A percentile compares a stretch with the other conserved stretches of the same genome.
Conservation (phyloP, 2,329 filamentous ascomycete species). For the Pseudopyrenochaeta lycopersici region DNA sequence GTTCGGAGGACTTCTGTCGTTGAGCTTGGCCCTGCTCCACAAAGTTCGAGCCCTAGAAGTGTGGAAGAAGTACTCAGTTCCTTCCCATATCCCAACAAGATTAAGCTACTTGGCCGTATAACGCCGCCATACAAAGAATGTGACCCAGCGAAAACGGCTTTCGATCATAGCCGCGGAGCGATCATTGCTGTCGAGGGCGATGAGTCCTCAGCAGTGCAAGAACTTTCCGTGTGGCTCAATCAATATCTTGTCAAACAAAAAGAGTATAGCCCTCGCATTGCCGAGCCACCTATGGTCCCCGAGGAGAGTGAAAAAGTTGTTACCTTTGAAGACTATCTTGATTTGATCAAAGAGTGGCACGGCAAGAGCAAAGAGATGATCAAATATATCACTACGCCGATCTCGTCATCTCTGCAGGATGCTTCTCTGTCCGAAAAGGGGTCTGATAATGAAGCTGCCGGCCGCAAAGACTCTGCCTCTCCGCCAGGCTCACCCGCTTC, state of each 20-base stretch:
- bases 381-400: slow-evolving; percentile 58
- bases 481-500: slow-evolving; percentile 11
- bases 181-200: slow-evolving; percentile 86
- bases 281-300: slow-evolving; percentile 57
- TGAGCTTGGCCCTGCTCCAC: slow-evolving; percentile 12
- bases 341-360: slow-evolving; percentile 78
- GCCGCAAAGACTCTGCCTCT: slow-evolving; percentile 30
- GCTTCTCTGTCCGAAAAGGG: slow-evolving; percentile 19
- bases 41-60: slow-evolving; percentile 47
- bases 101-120: slow-evolving; percentile 78
- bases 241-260: slow-evolving; percentile 61
- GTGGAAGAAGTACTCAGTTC: slow-evolving; percentile 78
- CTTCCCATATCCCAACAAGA: slow-evolving; percentile 77
- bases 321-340: slow-evolving; percentile 66
- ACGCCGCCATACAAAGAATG: slow-evolving; percentile 68
- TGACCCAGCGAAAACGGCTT: slow-evolving; percentile 28
- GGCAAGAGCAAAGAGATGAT: slow-evolving; percentile 76
- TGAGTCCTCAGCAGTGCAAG: slow-evolving; percentile 68
- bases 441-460: slow-evolving; percentile 8
- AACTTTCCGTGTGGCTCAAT: slow-evolving; percentile 72
- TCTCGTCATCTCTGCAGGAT: slow-evolving; percentile 5
- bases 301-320: slow-evolving; percentile 48
- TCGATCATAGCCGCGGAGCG: slow-evolving; percentile 69
- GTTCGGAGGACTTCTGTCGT: slow-evolving; percentile 20
- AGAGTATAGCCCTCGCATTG: slow-evolving; percentile 60